These are phyloP conservation scores for Phytophthora sp. DNA, from an alignment of 352 stramenopile species.

Conservation along the genomic window DNA sequence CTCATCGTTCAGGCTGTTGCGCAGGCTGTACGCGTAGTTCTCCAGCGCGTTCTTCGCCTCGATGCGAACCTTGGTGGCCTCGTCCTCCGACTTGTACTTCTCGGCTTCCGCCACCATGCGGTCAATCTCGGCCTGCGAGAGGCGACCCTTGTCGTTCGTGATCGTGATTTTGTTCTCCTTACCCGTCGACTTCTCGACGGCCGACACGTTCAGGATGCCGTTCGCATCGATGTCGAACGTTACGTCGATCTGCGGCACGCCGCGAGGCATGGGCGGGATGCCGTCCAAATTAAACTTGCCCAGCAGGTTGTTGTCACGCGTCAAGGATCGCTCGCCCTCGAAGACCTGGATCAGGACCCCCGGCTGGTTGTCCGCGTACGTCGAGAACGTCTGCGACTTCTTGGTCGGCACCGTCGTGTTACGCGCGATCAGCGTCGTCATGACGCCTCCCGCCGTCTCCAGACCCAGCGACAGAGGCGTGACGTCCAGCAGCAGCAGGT, in stretches of 20 bases:
- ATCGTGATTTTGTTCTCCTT: conserved; percentile 99
- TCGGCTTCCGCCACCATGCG: conserved; percentile 70
- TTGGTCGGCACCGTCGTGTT: conserved; percentile 90
- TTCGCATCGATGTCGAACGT: conserved; percentile 91
- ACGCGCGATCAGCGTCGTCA: conserved; percentile 89
- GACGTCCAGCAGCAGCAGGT: conserved; percentile 90
- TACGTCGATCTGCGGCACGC: conserved; percentile 90
- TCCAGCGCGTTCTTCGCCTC: conserved; percentile 97
- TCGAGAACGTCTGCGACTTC: conserved; percentile 90
- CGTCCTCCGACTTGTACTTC: conserved; percentile 97
- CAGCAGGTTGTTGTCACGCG: conserved; percentile 92
- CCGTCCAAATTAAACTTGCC: conserved; percentile 89
- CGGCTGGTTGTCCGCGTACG: conserved; percentile 88
- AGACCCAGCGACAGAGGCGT: conserved; percentile 88
- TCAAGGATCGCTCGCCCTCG: conserved; percentile 95
- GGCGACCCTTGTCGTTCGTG: conserved; percentile 97
- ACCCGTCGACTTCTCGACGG: conserved; percentile 94
- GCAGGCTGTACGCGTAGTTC: conserved; percentile 95
- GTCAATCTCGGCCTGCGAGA: conserved; percentile 98
- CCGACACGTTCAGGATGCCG: conserved; percentile 95
- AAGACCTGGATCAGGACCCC: conserved; percentile 91
- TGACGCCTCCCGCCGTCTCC: conserved; percentile 88
- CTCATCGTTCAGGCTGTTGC: conserved; percentile 90
- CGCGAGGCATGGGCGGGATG: conserved; percentile 90
- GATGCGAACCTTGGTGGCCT: conserved; percentile 96